Evolutionary conservation across 1,284 basidiomycete genomes (phyloP).

Genomic region (Cryptococcus sp.): DNA sequence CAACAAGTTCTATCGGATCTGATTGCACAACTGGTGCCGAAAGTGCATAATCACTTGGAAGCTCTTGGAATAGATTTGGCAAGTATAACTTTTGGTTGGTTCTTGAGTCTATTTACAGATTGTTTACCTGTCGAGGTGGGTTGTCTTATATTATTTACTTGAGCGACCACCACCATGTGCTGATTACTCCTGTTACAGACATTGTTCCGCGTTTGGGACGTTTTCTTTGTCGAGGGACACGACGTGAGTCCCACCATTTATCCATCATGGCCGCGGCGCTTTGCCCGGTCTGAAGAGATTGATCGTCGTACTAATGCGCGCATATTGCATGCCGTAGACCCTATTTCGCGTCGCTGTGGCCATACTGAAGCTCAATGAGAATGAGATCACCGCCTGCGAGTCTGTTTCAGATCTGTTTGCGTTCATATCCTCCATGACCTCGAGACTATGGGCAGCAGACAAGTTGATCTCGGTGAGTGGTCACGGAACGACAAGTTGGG

Average conservation of each 20-base stretch:
- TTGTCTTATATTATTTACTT: neutral
- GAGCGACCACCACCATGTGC: neutral
- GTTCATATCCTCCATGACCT: constrained; percentile 79
- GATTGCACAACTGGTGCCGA: constrained; percentile 74
- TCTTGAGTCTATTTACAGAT: constrained; percentile 93
- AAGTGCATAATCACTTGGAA: constrained; percentile 71
- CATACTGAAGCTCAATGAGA: constrained; percentile 79
- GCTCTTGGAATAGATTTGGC: constrained; percentile 84
- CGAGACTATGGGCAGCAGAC: constrained; percentile 88
- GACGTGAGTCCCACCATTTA: constrained; percentile 60
- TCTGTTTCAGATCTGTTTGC: constrained; percentile 85
- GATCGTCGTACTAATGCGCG: neutral
- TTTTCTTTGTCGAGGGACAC: constrained; percentile 91
- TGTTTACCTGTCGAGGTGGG: constrained; percentile 90
- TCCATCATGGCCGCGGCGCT: constrained; percentile 9
- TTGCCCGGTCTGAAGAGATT: neutral
- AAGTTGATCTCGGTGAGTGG: constrained; percentile 74
- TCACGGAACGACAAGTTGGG: neutral
- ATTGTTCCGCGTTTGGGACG: constrained; percentile 87
- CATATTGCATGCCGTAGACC: constrained; percentile 19
- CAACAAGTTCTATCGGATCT: constrained; percentile 87
- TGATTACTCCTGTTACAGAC: constrained; percentile 58
- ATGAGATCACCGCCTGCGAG: constrained; percentile 75
- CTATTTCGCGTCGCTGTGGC: constrained; percentile 87
- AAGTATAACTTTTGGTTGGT: constrained; percentile 98